Conservation (phyloP, 148 eudicot species). For the Chenopodium suecicum region DNA sequence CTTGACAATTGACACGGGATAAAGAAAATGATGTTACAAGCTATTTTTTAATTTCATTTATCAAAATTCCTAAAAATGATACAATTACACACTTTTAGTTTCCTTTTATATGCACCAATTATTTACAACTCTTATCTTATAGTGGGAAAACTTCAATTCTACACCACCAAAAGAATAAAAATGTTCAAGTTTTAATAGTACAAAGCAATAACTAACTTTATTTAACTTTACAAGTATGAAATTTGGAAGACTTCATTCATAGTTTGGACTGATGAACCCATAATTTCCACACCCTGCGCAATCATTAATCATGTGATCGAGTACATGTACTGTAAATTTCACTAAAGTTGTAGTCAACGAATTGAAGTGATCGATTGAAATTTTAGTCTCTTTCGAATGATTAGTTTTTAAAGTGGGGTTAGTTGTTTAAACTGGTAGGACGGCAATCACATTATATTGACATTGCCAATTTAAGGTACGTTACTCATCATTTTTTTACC, state of each 20-base stretch:
- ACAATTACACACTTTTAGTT: too few species aligned
- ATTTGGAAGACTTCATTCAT: background rate
- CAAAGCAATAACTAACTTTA: background rate
- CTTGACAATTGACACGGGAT: background rate
- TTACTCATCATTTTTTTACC: background rate
- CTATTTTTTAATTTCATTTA: background rate
- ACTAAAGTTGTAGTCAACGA: background rate
- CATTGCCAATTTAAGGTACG: background rate
- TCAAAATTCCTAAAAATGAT: background rate
- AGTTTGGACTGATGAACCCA: background rate
- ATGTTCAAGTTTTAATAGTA: background rate
- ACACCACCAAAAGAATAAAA: background rate
- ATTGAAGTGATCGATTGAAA: background rate
- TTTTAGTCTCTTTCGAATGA: background rate
- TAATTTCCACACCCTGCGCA: background rate
- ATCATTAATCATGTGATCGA: constrained; percentile 7
- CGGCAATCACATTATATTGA: background rate
- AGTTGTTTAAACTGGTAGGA: background rate
- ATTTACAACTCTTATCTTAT: background rate
- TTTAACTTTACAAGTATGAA: background rate
- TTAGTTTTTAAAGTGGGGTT: background rate
- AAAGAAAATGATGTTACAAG: background rate
- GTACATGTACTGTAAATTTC: background rate
- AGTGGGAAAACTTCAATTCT: background rate
- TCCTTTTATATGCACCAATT: background rate